Conservation (phyloP, 192 early-diverging fungal species). For the Coemansia sp. region DNA sequence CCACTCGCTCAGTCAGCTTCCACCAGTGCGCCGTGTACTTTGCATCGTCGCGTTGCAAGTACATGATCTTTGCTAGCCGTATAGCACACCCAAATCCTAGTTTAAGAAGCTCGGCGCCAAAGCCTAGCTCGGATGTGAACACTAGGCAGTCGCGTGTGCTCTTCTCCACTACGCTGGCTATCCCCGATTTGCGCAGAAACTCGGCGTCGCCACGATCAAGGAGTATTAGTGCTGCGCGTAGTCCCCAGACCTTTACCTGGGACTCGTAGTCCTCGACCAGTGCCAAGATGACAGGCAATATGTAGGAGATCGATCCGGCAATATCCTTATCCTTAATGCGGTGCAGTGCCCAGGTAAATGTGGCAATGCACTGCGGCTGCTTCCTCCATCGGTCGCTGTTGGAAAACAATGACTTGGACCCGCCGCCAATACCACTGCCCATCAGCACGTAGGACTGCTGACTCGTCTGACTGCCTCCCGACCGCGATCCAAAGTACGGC, state of each 20-base stretch:
- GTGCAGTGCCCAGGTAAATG: conserved; percentile 36
- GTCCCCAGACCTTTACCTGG: conserved; percentile 24
- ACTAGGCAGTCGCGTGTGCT: conserved; percentile 22
- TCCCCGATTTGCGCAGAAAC: conserved; percentile 44
- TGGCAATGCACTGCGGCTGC: conserved; percentile 24
- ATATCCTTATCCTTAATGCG: conserved; percentile 16
- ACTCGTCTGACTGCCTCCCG: neutral
- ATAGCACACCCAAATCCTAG: conserved; percentile 22
- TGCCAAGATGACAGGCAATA: conserved; percentile 33
- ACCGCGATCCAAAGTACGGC: conserved; percentile 36
- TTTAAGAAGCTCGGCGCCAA: conserved; percentile 18
- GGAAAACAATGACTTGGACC: neutral
- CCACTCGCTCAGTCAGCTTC: conserved; percentile 22
- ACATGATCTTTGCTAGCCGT: conserved; percentile 7
- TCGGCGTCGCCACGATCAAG: neutral
- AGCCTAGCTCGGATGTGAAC: conserved; percentile 23
- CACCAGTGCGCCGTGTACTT: conserved; percentile 32
- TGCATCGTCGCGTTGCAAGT: neutral
- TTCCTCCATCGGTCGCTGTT: conserved; percentile 28
- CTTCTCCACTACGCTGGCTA: conserved; percentile 28
- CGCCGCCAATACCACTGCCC: neutral
- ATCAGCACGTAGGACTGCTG: conserved; percentile 14
- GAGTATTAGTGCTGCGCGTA: conserved; percentile 17
- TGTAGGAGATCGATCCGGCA: conserved; percentile 12
- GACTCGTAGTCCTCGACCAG: conserved; percentile 46